phyloP scores from a whole-genome alignment of 192 early-diverging fungal genomes.

The Lobosporangium transversale region DNA sequence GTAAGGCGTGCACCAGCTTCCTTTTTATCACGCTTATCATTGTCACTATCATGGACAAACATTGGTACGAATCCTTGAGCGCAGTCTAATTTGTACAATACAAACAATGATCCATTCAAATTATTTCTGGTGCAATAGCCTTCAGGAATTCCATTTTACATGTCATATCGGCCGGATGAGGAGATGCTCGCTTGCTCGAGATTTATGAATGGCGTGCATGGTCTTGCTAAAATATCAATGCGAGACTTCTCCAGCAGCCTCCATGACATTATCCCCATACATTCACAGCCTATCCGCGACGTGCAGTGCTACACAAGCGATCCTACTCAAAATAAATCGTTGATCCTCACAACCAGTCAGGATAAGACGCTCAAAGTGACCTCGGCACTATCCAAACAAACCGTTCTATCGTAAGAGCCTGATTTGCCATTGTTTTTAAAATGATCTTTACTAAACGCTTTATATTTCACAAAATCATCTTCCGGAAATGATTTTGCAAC shows the following conservation, averaged over 20 bases:
- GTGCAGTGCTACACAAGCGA: conserved; percentile 24
- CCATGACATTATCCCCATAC: conserved; percentile 26
- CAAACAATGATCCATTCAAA: no score
- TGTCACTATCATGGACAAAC: not conserved
- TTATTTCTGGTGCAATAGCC: not conserved
- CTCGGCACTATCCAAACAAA: conserved; percentile 6
- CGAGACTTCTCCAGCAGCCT: conserved; percentile 19
- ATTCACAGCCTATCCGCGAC: conserved; percentile 41
- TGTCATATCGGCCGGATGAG: conserved; percentile 38
- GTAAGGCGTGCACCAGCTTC: no score
- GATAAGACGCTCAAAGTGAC: conserved; percentile 50
- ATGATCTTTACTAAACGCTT: not conserved
- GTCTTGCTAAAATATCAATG: conserved; percentile 38
- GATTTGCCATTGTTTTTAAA: not conserved
- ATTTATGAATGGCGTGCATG: conserved; percentile 10
- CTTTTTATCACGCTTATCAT: no score
- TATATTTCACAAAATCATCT: not conserved
- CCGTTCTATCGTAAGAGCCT: conserved; percentile 13
- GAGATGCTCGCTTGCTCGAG: conserved; percentile 38
- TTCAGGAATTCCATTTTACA: not conserved
- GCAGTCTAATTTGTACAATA: not conserved
- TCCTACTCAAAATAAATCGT: conserved; percentile 9
- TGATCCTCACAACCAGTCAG: conserved; percentile 41
- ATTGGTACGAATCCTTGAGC: no score
- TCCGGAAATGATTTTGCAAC: no score